phyloP scores from a whole-genome alignment of 2,329 filamentous ascomycete species.

The Shiraia bambusicola region DNA sequence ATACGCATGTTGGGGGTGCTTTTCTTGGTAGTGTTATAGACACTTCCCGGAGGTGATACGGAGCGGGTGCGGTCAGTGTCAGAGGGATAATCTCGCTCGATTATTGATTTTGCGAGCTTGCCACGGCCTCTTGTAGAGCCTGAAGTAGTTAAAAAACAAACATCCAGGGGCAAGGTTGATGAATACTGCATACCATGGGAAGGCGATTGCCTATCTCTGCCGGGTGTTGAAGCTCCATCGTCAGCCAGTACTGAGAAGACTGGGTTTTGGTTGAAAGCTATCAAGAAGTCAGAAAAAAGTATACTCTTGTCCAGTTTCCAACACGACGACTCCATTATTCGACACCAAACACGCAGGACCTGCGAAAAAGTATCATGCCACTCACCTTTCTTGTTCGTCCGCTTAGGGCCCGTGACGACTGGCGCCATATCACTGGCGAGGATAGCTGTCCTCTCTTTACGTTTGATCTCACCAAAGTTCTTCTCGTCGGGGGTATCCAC shows the following conservation, averaged over 20 bases:
- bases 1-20: constrained; percentile 49
- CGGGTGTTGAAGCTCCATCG: constrained; percentile 44
- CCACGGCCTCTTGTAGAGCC: constrained; percentile 40
- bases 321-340: too few relatives aligned
- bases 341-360: too few relatives aligned
- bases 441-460: constrained; percentile 70
- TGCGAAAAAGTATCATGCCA: constrained; percentile 2
- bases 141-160: constrained; percentile 10
- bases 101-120: constrained; percentile 38
- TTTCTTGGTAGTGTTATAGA: constrained; percentile 44
- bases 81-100: constrained; percentile 43
- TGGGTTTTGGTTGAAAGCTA: constrained; percentile 45
- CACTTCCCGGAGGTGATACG: constrained; percentile 45
- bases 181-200: constrained; percentile 33
- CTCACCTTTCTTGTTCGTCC: constrained; percentile 51
- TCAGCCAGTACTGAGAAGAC: constrained; percentile 46
- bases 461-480: constrained; percentile 70
- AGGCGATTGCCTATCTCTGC: constrained; percentile 43
- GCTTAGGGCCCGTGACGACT: constrained; percentile 57
- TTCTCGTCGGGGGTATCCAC: constrained; percentile 70
- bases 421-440: constrained; percentile 74
- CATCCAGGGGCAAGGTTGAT: neutral
- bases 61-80: constrained; percentile 53
- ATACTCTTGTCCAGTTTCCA: neutral
- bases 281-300: neutral